Evolutionary conservation across 139 green algal genomes (phyloP).

Genomic region (Ettlia oleoabundans): DNA sequence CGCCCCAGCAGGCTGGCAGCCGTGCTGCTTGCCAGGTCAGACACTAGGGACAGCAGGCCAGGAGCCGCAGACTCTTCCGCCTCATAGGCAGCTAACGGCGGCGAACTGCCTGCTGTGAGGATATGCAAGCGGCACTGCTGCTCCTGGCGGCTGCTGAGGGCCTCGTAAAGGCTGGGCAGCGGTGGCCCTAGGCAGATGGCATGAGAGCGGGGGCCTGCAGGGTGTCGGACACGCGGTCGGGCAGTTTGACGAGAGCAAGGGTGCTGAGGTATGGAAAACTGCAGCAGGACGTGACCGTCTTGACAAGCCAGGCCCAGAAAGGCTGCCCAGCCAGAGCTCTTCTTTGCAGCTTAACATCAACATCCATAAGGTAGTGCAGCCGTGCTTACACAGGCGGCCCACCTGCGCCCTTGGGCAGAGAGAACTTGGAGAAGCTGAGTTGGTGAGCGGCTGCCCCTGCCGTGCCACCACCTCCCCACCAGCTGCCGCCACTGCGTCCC

Average conservation of each 20-base stretch:
- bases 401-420: constrained; percentile 44
- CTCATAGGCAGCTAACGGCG: constrained; percentile 43
- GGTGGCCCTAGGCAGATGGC: constrained; percentile 51
- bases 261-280: no score
- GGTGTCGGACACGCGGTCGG: not conserved
- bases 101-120: constrained; percentile 50
- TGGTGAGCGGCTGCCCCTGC: constrained; percentile 1
- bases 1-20: constrained; percentile 26
- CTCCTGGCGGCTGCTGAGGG: constrained; percentile 31
- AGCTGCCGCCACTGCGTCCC: constrained; percentile 12
- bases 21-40: constrained; percentile 37
- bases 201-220: constrained; percentile 24
- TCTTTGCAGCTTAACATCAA: no score
- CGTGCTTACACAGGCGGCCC: not conserved
- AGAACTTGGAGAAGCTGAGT: constrained; percentile 50
- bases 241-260: not conserved
- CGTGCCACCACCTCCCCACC: constrained; percentile 22
- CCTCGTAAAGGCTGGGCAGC: constrained; percentile 49
- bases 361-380: not conserved
- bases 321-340: not conserved
- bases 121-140: constrained; percentile 25
- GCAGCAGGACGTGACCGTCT: not conserved
- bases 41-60: constrained; percentile 48
- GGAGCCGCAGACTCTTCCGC: constrained; percentile 44
- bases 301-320: not conserved